Base-by-base conservation (phyloP, 495 filamentous ascomycete species). In the Podospora conica region DNA sequence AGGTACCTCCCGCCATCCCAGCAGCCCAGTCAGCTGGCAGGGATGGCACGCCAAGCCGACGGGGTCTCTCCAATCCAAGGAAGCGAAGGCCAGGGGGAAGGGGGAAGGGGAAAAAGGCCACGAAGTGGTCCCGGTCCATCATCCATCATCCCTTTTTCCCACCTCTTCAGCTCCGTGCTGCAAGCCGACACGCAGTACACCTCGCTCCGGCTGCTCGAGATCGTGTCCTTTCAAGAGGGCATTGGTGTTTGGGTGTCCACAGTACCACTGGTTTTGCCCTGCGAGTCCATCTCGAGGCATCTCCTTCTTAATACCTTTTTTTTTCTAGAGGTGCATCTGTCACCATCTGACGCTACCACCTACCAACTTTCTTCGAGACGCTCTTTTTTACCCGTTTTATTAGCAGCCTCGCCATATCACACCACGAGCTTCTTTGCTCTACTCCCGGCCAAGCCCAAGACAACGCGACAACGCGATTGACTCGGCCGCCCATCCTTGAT, bases 61-160 rank as follows among this genome's bases (percentile, higher is more conserved):
- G 57, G 57, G 57, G 22, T 63, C 48, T 63, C 48, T 40, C 61
- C 58, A 56, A 53, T 48, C 40, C 40, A 48, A 48, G 40, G 40
- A 48, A 48, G 40, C 40, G 40, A 48, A n/a, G 40, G 25, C n/a
- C n/a, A n/a, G n/a, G n/a, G n/a, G 55, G 65, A 58, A 65, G 59
- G 63, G 66, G 64, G 25, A 64, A 66, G 70, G 71, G 24, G 61
- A 27, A 68, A 73, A 72, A 74, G 73, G 73, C 73, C 73, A 74
- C 70, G 72, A 70, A 65, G 55, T 64, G 58, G 61, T 57, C 68
- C 54, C 58, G 53, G 8, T 55, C 59, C 60, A 65, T 61, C 53
- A 11, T 55, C 61, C 60, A 62, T 69, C 69, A 68, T 71, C 68
- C 68, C 67, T 67, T 69, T 70, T 71, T 48, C 40, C 40, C 40